Percentiles rank a stretch among this genome's conserved stretches.
Evolutionary conservation across 306 rosid genomes (phyloP).

Genomic region (Lathyrus sativus): DNA sequence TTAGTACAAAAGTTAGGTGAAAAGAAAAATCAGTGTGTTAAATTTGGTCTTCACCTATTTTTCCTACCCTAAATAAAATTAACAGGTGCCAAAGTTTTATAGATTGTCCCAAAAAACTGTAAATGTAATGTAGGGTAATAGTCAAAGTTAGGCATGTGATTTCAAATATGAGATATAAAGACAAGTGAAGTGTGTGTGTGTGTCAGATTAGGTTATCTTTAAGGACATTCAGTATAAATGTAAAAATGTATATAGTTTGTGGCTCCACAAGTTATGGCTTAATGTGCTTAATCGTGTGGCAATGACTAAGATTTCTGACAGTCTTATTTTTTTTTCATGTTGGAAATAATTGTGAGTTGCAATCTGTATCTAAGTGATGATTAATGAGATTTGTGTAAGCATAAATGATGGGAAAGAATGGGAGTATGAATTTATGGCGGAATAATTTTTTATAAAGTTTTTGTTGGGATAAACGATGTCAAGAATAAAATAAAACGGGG

Average conservation of each 20-base stretch:
- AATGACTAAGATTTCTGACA: slow-evolving; percentile 25
- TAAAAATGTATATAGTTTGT: slow-evolving; percentile 11
- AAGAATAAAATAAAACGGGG: too few species aligned
- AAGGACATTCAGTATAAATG: slow-evolving; percentile 37
- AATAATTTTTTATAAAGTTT: too few species aligned
- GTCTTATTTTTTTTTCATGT: not conserved
- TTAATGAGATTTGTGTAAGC: too few species aligned
- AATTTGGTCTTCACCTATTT: slow-evolving; percentile 29
- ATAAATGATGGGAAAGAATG: too few species aligned
- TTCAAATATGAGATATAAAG: slow-evolving; percentile 42
- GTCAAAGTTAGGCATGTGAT: slow-evolving; percentile 55
- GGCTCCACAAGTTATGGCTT: slow-evolving; percentile 39
- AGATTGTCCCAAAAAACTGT: slow-evolving; percentile 38
- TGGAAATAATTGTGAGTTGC: not conserved
- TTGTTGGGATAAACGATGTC: too few species aligned
- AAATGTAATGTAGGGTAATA: slow-evolving; percentile 41
- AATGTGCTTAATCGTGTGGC: slow-evolving; percentile 34
- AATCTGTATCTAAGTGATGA: too few species aligned
- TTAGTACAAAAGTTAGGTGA: slow-evolving; percentile 36
- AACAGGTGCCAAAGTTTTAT: slow-evolving; percentile 31
- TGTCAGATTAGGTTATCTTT: slow-evolving; percentile 45
- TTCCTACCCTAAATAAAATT: slow-evolving; percentile 9
- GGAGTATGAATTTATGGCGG: too few species aligned
- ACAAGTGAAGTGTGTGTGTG: slow-evolving; percentile 34
- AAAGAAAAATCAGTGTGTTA: not conserved